phyloP scores from a whole-genome alignment of 2,329 filamentous ascomycete genomes.

The Penicillium sp. region DNA sequence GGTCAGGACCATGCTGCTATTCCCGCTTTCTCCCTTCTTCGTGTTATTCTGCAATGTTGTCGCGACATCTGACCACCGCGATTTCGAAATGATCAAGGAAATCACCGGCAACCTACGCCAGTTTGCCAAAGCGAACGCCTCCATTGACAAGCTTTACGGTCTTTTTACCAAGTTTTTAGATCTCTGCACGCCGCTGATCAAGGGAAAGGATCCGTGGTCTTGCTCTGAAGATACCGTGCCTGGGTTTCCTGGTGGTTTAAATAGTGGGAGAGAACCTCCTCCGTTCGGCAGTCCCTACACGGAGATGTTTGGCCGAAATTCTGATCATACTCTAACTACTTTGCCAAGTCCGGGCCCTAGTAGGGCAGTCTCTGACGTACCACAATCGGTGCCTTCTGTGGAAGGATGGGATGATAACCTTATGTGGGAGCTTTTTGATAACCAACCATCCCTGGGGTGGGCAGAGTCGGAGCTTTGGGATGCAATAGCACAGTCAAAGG shows the following conservation, averaged over 20 bases:
- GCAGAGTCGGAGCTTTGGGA: conserved; percentile 25
- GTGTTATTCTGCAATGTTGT: conserved; percentile 26
- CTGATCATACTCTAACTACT: neutral
- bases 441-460: conserved; percentile 25
- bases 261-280: neutral
- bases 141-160: conserved; percentile 22
- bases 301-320: conserved; percentile 5
- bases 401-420: conserved; percentile 25
- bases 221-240: neutral
- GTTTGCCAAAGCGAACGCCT: conserved; percentile 21
- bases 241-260: neutral
- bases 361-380: neutral
- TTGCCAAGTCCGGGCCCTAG: conserved; percentile 3
- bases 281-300: neutral
- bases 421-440: conserved; percentile 27
- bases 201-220: neutral
- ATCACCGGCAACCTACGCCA: conserved; percentile 24
- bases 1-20: conserved; percentile 24
- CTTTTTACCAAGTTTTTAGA: conserved; percentile 25
- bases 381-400: conserved; percentile 5
- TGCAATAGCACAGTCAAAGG: conserved; percentile 14
- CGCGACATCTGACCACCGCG: conserved; percentile 21
- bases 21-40: conserved; percentile 22
- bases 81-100: conserved; percentile 25
- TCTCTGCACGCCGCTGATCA: conserved; percentile 20